A percentile compares a stretch with the other conserved stretches of the same genome.
phyloP scores from a whole-genome alignment of 177 flowering plant genomes.

The Telopea speciosissima region DNA sequence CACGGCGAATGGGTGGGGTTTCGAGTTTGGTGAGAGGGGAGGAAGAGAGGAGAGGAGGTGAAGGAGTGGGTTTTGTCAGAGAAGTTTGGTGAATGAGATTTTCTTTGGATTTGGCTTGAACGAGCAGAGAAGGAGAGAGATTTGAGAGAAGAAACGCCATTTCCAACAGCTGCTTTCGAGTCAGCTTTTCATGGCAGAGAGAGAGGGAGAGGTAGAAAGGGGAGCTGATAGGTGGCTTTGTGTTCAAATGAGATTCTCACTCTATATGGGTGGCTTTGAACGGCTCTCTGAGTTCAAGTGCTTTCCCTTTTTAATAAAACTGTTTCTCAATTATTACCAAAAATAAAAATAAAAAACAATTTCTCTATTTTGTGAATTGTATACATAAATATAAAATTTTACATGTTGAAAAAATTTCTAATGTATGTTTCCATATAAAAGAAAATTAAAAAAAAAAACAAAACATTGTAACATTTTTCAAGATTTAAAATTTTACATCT shows the following conservation, averaged over 20 bases:
- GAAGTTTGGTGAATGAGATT: conserved; percentile 15
- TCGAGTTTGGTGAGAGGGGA: conserved; percentile 33
- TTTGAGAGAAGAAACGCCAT: conserved; percentile 57
- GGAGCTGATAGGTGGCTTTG: background rate
- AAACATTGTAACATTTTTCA: too few relatives aligned
- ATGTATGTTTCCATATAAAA: too few relatives aligned
- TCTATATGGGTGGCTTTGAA: too few relatives aligned
- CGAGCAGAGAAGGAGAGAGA: conserved; percentile 37
- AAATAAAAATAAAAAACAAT: too few relatives aligned
- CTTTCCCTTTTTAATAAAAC: too few relatives aligned
- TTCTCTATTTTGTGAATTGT: too few relatives aligned
- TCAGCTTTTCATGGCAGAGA: background rate
- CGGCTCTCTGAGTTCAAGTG: too few relatives aligned
- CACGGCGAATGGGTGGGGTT: conserved; percentile 26
- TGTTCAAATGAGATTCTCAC: background rate
- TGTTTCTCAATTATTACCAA: too few relatives aligned
- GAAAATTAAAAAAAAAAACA: too few relatives aligned
- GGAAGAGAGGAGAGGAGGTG: conserved; percentile 4
- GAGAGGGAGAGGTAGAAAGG: background rate
- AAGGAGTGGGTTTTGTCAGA: conserved; percentile 6
- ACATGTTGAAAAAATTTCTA: too few relatives aligned
- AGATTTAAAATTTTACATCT: too few relatives aligned
- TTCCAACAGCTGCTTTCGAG: background rate
- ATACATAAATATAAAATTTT: too few relatives aligned
- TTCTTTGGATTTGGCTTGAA: conserved; percentile 25